Conservation (phyloP, 495 filamentous ascomycete species). For the Hypomontagnella submonticulosa region DNA sequence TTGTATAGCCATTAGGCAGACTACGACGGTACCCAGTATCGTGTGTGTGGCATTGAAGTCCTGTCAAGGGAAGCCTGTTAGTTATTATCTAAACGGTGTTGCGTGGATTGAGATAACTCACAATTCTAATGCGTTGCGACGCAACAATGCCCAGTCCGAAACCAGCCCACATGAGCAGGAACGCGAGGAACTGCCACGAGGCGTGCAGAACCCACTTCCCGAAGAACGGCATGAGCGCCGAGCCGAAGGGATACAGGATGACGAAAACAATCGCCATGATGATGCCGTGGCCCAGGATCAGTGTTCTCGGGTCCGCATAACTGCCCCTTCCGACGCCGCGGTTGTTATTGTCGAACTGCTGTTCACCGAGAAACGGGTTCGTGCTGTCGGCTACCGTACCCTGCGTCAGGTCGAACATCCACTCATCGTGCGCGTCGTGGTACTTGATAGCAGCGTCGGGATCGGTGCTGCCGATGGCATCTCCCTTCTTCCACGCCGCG, state of each 20-base stretch:
- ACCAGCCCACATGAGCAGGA: conserved; percentile 66
- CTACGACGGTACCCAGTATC: conserved; percentile 68
- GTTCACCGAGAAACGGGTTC: conserved; percentile 67
- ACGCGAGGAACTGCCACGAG: conserved; percentile 66
- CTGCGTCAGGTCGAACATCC: conserved; percentile 65
- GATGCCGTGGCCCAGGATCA: conserved; percentile 59
- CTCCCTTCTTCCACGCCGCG: conserved; percentile 69
- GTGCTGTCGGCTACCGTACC: conserved; percentile 64
- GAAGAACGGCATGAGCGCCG: conserved; percentile 64
- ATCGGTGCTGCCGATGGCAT: conserved; percentile 65
- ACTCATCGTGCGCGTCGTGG: conserved; percentile 67
- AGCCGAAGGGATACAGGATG: conserved; percentile 66
- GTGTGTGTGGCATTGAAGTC: conserved; percentile 57
- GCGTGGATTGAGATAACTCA: conserved; percentile 45
- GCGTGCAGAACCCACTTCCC: conserved; percentile 66
- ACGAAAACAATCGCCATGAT: conserved; percentile 69
- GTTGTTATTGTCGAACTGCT: conserved; percentile 40
- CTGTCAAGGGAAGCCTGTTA: conserved; percentile 42
- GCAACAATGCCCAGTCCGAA: conserved; percentile 69
- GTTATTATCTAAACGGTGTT: conserved; percentile 10
- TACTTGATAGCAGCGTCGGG: conserved; percentile 60
- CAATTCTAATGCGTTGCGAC: conserved; percentile 51
- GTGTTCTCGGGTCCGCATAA: conserved; percentile 27
- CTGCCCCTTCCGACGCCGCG: conserved; percentile 33
- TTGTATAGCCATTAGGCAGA: conserved; percentile 69